Evolutionary conservation across 768 basidiomycete species (phyloP).

Genomic region (Ephemerocybe angulata): DNA sequence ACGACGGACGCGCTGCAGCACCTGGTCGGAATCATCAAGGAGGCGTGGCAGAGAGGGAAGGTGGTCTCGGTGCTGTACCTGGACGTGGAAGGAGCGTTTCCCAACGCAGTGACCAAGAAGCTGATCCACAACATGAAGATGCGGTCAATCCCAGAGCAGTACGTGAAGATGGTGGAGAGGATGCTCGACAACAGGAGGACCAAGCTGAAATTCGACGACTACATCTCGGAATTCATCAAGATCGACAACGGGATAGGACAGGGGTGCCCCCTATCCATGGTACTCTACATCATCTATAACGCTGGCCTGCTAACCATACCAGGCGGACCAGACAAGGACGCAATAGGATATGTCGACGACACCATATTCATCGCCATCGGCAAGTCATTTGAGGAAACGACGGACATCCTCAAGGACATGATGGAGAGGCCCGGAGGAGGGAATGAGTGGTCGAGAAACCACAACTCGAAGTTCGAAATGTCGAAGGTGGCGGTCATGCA

Average conservation of each 20-base stretch:
- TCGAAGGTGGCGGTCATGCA: conserved; percentile 28
- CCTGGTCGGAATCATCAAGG: conserved; percentile 31
- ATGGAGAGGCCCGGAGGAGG: conserved; percentile 21
- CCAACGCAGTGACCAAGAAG: conserved; percentile 24
- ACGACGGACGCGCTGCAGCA: conserved; percentile 32
- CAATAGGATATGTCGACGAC: conserved; percentile 31
- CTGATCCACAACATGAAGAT: conserved; percentile 29
- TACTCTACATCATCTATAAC: conserved; percentile 26
- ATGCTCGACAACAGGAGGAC: conserved; percentile 10
- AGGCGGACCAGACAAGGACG: conserved; percentile 8
- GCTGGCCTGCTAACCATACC: conserved; percentile 16
- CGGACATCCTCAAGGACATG: conserved; percentile 21
- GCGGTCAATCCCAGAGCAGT: conserved; percentile 14
- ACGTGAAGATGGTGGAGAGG: conserved; percentile 13
- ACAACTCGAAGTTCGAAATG: conserved; percentile 29
- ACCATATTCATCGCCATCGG: conserved; percentile 22
- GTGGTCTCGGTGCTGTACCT: conserved; percentile 34
- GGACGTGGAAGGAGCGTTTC: conserved; percentile 41
- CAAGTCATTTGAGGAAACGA: conserved; percentile 17
- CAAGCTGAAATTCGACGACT: conserved; percentile 24
- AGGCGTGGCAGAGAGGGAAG: conserved; percentile 29
- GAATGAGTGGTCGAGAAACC: conserved; percentile 23
- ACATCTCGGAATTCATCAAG: conserved; percentile 15
- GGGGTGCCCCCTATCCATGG: conserved; percentile 25
- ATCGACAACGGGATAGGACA: conserved; percentile 25